These are phyloP conservation scores for Paxillus ammoniavirescens DNA, from an alignment of 768 basidiomycete genomes.

Conservation along the genomic window DNA sequence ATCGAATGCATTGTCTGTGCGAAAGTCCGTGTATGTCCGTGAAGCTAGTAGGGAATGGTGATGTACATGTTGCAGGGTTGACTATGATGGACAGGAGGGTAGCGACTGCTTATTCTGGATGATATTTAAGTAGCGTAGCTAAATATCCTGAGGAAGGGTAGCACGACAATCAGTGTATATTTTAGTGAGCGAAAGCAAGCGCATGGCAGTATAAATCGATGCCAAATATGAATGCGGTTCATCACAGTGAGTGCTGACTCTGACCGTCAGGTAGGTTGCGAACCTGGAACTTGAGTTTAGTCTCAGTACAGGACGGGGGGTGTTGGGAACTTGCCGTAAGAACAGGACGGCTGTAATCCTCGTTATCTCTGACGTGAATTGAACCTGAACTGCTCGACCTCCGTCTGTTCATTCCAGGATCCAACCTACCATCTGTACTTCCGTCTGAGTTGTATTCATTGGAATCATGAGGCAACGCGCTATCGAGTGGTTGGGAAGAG, in stretches of 20 bases:
- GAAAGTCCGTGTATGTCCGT: conserved; percentile 15
- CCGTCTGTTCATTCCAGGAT: conserved; percentile 19
- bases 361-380: conserved; percentile 42
- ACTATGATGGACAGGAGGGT: conserved; percentile 9
- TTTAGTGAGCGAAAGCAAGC: conserved; percentile 6
- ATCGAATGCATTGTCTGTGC: conserved; percentile 10
- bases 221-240: neutral
- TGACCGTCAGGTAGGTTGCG: conserved; percentile 51
- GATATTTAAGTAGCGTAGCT: conserved; percentile 18
- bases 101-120: conserved; percentile 6
- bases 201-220: conserved; percentile 6
- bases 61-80: conserved; percentile 14
- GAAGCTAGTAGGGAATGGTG: conserved; percentile 9
- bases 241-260: conserved; percentile 32
- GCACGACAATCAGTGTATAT: neutral
- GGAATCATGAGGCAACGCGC: neutral
- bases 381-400: conserved; percentile 21
- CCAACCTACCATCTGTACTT: conserved; percentile 26
- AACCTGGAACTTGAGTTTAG: conserved; percentile 39
- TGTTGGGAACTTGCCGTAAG: conserved; percentile 43
- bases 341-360: conserved; percentile 56
- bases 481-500: conserved; percentile 4
- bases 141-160: conserved; percentile 1
- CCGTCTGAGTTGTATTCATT: conserved; percentile 15
- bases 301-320: neutral